A percentile compares a stretch with the other conserved stretches of the same genome.
Evolutionary conservation across 2,329 filamentous ascomycete species (phyloP).

Genomic region (Neobulgaria alba): DNA sequence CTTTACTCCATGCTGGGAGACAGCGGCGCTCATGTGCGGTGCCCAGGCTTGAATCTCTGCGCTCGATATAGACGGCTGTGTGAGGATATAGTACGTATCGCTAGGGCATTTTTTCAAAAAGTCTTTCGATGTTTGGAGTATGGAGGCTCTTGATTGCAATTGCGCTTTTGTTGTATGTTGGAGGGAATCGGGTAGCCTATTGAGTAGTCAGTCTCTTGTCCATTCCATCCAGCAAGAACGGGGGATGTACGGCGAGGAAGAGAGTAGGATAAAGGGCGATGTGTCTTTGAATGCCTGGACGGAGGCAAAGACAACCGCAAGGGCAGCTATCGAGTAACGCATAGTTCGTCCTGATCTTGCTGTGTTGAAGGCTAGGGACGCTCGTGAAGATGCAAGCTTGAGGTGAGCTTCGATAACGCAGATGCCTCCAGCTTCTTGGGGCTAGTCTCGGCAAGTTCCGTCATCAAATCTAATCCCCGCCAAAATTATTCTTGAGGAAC

Average conservation of each 20-base stretch:
- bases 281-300: slow-evolving; percentile 74
- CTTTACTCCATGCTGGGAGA: slow-evolving; percentile 13
- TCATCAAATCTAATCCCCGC: not conserved
- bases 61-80: slow-evolving; percentile 65
- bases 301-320: slow-evolving; percentile 47
- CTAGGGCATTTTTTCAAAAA: slow-evolving; percentile 62
- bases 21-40: slow-evolving; percentile 39
- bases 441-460: not conserved
- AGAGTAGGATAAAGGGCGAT: slow-evolving; percentile 83
- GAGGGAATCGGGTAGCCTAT: slow-evolving; percentile 14
- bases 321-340: slow-evolving; percentile 44
- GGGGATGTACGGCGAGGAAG: slow-evolving; percentile 38
- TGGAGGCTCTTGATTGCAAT: slow-evolving; percentile 17
- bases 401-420: not conserved
- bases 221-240: not conserved
- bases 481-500: not conserved
- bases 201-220: not conserved
- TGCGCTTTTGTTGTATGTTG: slow-evolving; percentile 11
- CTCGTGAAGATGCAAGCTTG: slow-evolving; percentile 7
- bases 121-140: slow-evolving; percentile 20
- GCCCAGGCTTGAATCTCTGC: slow-evolving; percentile 52
- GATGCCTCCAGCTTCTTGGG: not conserved
- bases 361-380: not conserved
- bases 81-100: slow-evolving; percentile 66
- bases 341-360: slow-evolving; percentile 33